Evolutionary conservation across 331 rosid genomes (phyloP), one percentile per base, ranked within the genome.

Genomic region (Acacia pycnantha): DNA sequence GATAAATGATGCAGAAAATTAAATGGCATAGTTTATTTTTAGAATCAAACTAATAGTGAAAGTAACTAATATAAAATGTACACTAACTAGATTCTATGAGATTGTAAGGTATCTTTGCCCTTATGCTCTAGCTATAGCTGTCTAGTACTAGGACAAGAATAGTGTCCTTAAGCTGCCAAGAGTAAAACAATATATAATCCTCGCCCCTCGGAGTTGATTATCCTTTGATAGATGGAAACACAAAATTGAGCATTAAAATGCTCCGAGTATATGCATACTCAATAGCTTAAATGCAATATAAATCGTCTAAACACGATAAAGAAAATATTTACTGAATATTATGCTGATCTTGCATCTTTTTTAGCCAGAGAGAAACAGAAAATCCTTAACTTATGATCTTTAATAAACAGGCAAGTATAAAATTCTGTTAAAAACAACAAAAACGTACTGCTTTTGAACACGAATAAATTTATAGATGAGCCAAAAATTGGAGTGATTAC

Each of bases 101-200:
- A 61, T 67, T 84, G 68, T 22, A 47, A 54, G 82, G 37, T 26
- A 65, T 56, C n/a, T n/a, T 1, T 68, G 82, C 73, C 61, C 81
- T 40, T 27, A 68, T 78, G 76, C 54, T 80, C 67, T 56, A 66
- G 50, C 48, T 77, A 50, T 35, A 48, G 83, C 79, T 81, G 74
- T 68, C 62, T 21, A 21, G 75, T 59, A 37, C 59, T 40, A 26
- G 9, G 59, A 48, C 68, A 77, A 70, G 37, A 65, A 24, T 40
- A 66, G 19, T 79, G 56, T n/a, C 58, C 77, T 70, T 40, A 79
- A 74, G 43, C 62, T 41, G 56, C 58, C 77, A 58, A 10, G 21
- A 29, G n/a, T 65, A 78, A 65, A 77, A 66, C 40, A 41, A 72
- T 77, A 64, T 70, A 37, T 37, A 37, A 37, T 37, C 41, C 41